A percentile compares a stretch with the other conserved stretches of the same genome.
These are phyloP conservation scores for Trichomonascaceae sp. DNA, from an alignment of 1,139 yeast genomes.

Conservation along the genomic window DNA sequence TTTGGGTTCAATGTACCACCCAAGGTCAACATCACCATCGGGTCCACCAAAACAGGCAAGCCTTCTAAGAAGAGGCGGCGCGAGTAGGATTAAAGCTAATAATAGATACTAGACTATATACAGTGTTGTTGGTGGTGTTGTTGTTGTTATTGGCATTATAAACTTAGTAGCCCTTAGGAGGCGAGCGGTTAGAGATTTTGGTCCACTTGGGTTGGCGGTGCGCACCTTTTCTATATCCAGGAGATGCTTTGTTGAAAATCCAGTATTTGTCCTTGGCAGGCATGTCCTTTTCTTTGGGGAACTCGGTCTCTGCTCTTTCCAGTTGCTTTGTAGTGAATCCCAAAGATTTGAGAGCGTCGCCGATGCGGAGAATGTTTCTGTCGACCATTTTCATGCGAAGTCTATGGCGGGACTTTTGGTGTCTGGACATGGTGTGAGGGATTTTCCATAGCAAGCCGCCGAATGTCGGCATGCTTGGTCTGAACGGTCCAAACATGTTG, in stretches of 20 bases:
- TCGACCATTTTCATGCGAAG: conserved; percentile 73
- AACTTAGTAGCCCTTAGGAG: conserved; percentile 58
- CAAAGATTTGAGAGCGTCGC: conserved; percentile 42
- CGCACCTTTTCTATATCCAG: conserved; percentile 75
- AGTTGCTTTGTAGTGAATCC: conserved; percentile 39
- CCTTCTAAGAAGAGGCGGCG: conserved; percentile 69
- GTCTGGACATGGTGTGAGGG: conserved; percentile 65
- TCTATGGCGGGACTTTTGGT: conserved; percentile 76
- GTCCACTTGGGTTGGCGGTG: conserved; percentile 80
- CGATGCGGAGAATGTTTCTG: conserved; percentile 56
- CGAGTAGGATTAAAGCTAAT: background rate
- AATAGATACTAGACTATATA: background rate
- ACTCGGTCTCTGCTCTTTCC: conserved; percentile 38
- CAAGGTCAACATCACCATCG: conserved; percentile 89
- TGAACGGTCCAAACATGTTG: background rate
- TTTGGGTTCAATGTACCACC: conserved; percentile 96
- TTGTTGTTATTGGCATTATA: no score
- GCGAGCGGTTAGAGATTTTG: conserved; percentile 62
- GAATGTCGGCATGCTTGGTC: background rate
- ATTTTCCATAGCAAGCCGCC: conserved; percentile 31
- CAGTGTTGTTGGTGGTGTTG: no score
- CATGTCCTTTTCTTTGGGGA: conserved; percentile 80
- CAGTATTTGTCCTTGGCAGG: conserved; percentile 72
- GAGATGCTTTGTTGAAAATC: conserved; percentile 61
- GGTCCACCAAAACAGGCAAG: conserved; percentile 62